Base-by-base conservation (phyloP, 768 basidiomycete genomes). In the Lentinula sp. region DNA sequence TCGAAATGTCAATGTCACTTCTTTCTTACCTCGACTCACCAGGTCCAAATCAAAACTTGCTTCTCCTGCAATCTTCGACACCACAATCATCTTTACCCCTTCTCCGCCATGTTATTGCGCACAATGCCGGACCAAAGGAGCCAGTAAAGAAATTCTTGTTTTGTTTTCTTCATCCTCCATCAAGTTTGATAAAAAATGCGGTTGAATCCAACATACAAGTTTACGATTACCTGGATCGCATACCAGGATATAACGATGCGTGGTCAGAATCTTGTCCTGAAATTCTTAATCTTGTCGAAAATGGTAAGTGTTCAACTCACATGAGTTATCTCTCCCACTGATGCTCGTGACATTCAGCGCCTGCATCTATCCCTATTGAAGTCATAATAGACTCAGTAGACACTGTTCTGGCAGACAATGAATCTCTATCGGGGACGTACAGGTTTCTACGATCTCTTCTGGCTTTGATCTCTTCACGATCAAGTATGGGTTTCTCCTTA, bases 371-470 rank as follows among this genome's bases (percentile, higher is more conserved):
- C 35, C 76, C 86, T n/a, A 61, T 90, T 33, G 81, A 78, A 63
- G 80, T 91, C 23, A 70, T 89, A 56, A 77, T 94, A 39, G 93
- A 94, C 70, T 90, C 90, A 18, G 71, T 85, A 16, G 87, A 91
- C 65, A 87, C 84, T 4, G 71, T 93, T 23, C 68, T 79, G 4
- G 75, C 81, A 9, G 88, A 92, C 67, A 67, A 83, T 23, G 79
- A 76, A 10, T 85, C 88, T 12, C 60, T 77, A 23, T 71, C 87
- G 5, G 76, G 78, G 63, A 76, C 84, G 0, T 85, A 83, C 65
- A 76, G 71, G 37, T 78, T 84, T 61, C 75, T 93, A 35, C 76
- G 69, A 33, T 72, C 77, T 10, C 66, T 90, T 20, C 73, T 84
- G 13, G 50, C 66, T 28, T 63, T 78, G n/a, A 64, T 88, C 54